These are phyloP conservation scores for Diaporthe citrichinensis DNA, from an alignment of 2,329 filamentous ascomycete species.

Conservation along the genomic window DNA sequence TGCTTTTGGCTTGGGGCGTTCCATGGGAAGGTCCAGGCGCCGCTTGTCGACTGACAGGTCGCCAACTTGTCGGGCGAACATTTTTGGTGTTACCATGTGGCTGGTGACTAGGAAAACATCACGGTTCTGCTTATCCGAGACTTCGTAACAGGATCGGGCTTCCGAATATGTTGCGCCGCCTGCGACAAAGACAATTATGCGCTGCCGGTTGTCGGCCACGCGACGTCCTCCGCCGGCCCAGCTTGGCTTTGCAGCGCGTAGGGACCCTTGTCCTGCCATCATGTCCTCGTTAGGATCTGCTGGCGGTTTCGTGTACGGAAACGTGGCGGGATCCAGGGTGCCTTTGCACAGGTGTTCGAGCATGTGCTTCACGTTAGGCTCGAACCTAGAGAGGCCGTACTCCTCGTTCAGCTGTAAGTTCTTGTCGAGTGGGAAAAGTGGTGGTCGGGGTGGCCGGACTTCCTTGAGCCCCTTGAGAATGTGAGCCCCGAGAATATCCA, in stretches of 20 bases:
- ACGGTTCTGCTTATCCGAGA: conserved; percentile 78
- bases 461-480: conserved; percentile 82
- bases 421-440: conserved; percentile 81
- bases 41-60: conserved; percentile 84
- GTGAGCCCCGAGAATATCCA: conserved; percentile 85
- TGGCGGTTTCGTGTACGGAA: conserved; percentile 82
- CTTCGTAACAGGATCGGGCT: conserved; percentile 88
- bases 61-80: conserved; percentile 86
- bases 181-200: conserved; percentile 94
- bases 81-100: conserved; percentile 89
- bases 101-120: conserved; percentile 92
- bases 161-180: conserved; percentile 96
- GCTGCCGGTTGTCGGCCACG: conserved; percentile 87
- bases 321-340: conserved; percentile 74
- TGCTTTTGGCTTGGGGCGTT: conserved; percentile 83
- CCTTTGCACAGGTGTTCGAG: conserved; percentile 81
- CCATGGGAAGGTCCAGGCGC: conserved; percentile 83
- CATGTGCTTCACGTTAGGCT: conserved; percentile 85
- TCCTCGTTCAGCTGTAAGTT: conserved; percentile 75
- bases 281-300: conserved; percentile 73
- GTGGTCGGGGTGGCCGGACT: conserved; percentile 72
- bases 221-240: conserved; percentile 84
- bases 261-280: conserved; percentile 75
- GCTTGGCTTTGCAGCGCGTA: conserved; percentile 92
- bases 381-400: conserved; percentile 88